These are phyloP conservation scores for Chaetomidium leptoderma DNA, from an alignment of 495 filamentous ascomycete species.

Conservation along the genomic window DNA sequence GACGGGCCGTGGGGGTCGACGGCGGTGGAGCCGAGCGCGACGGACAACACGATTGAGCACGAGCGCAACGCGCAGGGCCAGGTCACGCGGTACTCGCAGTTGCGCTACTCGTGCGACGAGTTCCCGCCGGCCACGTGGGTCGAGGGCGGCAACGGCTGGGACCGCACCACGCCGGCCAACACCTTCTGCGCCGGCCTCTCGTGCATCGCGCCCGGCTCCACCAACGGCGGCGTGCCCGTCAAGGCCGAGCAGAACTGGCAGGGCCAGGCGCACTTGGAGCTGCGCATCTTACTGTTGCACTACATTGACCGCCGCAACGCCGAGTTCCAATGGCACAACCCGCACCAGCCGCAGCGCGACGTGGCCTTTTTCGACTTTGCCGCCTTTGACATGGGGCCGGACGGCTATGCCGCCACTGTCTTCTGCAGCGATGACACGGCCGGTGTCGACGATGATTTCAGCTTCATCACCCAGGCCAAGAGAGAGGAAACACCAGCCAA, in stretches of 20 bases:
- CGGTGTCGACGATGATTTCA: background rate
- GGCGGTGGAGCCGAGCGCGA: background rate
- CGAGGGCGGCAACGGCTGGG: constrained; percentile 1
- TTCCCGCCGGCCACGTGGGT: constrained; percentile 3
- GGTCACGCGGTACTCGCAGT: background rate
- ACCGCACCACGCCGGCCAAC: background rate
- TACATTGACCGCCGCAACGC: background rate
- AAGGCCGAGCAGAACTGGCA: constrained; percentile 10
- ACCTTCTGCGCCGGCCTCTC: background rate
- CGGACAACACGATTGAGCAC: background rate
- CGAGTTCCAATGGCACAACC: background rate
- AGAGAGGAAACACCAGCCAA: constrained; percentile 1
- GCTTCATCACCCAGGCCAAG: background rate
- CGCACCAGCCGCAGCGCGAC: background rate
- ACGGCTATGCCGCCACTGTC: background rate
- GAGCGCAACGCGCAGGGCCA: background rate
- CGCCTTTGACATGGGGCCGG: background rate
- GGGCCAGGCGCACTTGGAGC: background rate
- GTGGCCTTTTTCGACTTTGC: constrained; percentile 2
- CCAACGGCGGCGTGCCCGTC: background rate
- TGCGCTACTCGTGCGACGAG: constrained; percentile 8
- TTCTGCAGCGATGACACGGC: background rate
- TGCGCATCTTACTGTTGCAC: background rate
- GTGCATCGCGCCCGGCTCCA: background rate
- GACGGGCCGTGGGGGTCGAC: background rate